These are phyloP conservation scores for Pyrenochaeta sp. DNA, from an alignment of 2,329 filamentous ascomycete genomes.

Conservation along the genomic window DNA sequence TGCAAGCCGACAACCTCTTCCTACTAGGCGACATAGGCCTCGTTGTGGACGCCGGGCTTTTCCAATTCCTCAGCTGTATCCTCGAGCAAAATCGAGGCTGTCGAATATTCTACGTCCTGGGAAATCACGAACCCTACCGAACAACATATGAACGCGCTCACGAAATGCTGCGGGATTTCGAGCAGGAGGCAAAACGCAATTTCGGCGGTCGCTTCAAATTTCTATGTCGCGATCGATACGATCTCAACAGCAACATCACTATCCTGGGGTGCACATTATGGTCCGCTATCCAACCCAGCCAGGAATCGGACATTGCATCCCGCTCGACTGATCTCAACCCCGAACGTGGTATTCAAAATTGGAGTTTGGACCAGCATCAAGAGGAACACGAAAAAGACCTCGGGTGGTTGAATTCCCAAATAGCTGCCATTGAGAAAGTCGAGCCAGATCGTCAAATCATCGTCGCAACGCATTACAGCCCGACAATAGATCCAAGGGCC, in stretches of 20 bases:
- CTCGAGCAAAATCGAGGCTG: slow-evolving; percentile 7
- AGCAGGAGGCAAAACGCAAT: slow-evolving; percentile 6
- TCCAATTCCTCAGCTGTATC: slow-evolving; percentile 15
- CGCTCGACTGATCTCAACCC: slow-evolving; percentile 28
- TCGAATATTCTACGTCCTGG: slow-evolving; percentile 25
- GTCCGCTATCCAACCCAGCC: slow-evolving; percentile 9
- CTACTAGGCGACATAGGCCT: slow-evolving; percentile 29
- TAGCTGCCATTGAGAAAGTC: slow-evolving; percentile 19
- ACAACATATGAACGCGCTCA: slow-evolving; percentile 6
- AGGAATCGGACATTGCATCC: slow-evolving; percentile 2
- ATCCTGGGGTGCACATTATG: slow-evolving; percentile 31
- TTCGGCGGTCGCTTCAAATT: slow-evolving; percentile 22
- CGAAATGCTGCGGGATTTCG: slow-evolving; percentile 15
- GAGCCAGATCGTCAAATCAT: slow-evolving; percentile 37
- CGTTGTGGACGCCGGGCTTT: slow-evolving; percentile 14
- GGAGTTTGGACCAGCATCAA: slow-evolving; percentile 51
- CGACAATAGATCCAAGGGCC: slow-evolving; percentile 44
- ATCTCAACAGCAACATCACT: slow-evolving; percentile 18
- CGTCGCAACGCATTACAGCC: slow-evolving; percentile 56
- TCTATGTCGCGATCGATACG: slow-evolving; percentile 17
- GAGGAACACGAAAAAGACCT: slow-evolving; percentile 51
- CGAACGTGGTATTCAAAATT: slow-evolving; percentile 34
- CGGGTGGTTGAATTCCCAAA: slow-evolving; percentile 53
- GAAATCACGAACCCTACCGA: slow-evolving; percentile 27
- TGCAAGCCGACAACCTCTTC: slow-evolving; percentile 13